Base-by-base conservation (phyloP, 148 eudicot species). In the Rhododendron ovatum region DNA sequence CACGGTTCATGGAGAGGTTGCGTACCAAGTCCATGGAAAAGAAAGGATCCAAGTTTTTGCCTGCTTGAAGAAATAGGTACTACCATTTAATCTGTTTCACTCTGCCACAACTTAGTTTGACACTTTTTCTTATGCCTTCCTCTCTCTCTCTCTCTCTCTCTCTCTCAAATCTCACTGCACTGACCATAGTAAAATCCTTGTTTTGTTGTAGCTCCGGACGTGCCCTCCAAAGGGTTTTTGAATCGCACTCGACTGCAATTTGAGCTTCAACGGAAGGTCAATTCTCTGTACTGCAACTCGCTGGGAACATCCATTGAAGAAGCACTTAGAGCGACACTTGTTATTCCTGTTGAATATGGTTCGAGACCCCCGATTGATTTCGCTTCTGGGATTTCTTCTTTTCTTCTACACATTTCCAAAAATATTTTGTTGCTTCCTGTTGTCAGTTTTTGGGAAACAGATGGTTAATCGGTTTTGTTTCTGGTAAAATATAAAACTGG, bases 1-100 rank as follows among this genome's bases (percentile, higher is more conserved):
- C 98, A 17, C 89, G 69, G 63, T 97, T 97, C 89, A 94, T 97
- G 99, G 94, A 91, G 67, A 93, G 95, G 88, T 85, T 97, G 91
- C 93, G 83, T 17, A 91, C 91, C 30, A 96, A 95, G 90, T 87
- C 90, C 6, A n/a, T 45, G 86, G 61, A 50, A 28, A 89, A 86
- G 83, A 90, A 83, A 69, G 87, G 55, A 86, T 59, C 91, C 28
- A 80, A 81, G 57, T 67, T 86, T 75, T 83, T 87, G 90, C 89
- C 91, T 82, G 90, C 90, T 39, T 92, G 86, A 89, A 48, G 14
- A 61, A 43, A 28, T 47, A 17, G 37, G 35, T 69, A 69, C 7
- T 33, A 28, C 17, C 35, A 28, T 69, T 69, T 69, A 13, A 69
- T 69, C 75, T 28, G 17, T 69, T 65, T 65, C 30, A n/a, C 12